A percentile compares a stretch with the other conserved stretches of the same genome.
Conservation (phyloP, 371 early-diverging fungal species). For the Synchytrium microbalum region DNA sequence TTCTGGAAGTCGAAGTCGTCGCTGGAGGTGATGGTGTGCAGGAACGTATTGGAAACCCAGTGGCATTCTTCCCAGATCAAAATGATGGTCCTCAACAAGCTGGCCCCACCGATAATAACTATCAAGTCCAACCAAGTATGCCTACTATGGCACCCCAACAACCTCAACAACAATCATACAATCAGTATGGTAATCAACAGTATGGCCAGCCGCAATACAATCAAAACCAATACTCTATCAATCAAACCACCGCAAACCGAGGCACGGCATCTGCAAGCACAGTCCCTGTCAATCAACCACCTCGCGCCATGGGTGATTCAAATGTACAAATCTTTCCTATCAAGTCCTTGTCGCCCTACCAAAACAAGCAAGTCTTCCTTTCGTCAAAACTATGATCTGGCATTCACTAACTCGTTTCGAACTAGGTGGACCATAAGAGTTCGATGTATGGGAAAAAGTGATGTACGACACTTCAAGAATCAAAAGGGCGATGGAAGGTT, state of each 20-base stretch:
- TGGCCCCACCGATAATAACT: conserved; percentile 6
- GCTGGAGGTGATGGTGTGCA: conserved; percentile 9
- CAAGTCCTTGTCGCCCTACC: conserved; percentile 55
- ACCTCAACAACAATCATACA: conserved; percentile 15
- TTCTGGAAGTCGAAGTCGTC: conserved; percentile 27
- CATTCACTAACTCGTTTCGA: not conserved
- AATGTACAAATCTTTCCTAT: conserved; percentile 13
- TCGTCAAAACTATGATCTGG: not conserved
- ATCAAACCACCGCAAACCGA: conserved; percentile 1
- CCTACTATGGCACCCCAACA: not conserved
- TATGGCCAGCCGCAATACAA: conserved; percentile 4
- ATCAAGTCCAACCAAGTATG: conserved; percentile 8
- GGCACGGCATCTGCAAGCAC: conserved; percentile 3
- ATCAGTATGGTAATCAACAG: conserved; percentile 2
- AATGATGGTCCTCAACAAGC: conserved; percentile 9
- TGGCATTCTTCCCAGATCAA: conserved; percentile 8
- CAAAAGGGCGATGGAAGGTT: conserved; percentile 74
- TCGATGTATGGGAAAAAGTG: conserved; percentile 73
- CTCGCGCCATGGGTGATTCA: not conserved
- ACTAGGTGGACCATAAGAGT: conserved; percentile 84
- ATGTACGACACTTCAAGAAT: conserved; percentile 76
- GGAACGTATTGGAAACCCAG: conserved; percentile 7
- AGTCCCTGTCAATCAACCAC: not conserved
- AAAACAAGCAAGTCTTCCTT: conserved; percentile 46
- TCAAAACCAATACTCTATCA: not conserved